Evolutionary conservation across 2,329 filamentous ascomycete species (phyloP).

Genomic region (Aaosphaeria arxii): DNA sequence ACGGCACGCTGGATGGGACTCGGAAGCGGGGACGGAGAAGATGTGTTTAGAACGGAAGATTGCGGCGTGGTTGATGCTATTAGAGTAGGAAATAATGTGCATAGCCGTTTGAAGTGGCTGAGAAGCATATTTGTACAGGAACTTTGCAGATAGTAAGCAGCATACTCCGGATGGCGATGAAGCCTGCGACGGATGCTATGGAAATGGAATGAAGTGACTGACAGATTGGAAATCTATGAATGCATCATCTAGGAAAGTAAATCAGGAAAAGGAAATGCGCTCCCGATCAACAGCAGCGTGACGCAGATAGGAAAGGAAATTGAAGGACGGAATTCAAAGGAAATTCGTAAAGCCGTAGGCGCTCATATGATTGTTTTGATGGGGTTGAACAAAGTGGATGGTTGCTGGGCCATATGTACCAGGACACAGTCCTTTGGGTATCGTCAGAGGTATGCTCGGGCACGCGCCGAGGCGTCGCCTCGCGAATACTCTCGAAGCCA

Average conservation of each 20-base stretch:
- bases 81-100: slow-evolving; percentile 33
- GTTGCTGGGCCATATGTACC: slow-evolving; percentile 37
- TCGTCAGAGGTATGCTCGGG: slow-evolving; percentile 26
- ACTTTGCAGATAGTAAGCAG: slow-evolving; percentile 26
- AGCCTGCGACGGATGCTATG: not conserved
- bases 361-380: slow-evolving; percentile 33
- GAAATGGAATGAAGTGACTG: slow-evolving; percentile 11
- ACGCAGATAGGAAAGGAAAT: slow-evolving; percentile 34
- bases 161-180: slow-evolving; percentile 12
- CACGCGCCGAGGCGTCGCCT: slow-evolving; percentile 36
- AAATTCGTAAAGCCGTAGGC: slow-evolving; percentile 33
- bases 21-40: slow-evolving; percentile 15
- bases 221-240: slow-evolving; percentile 21
- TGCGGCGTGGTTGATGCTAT: slow-evolving; percentile 25
- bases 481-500: slow-evolving; percentile 20
- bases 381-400: slow-evolving; percentile 22
- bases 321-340: slow-evolving; percentile 32
- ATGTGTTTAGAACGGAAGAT: slow-evolving; percentile 2
- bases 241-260: slow-evolving; percentile 26
- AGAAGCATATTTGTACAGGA: slow-evolving; percentile 39
- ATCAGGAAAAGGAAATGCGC: slow-evolving; percentile 16
- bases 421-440: slow-evolving; percentile 22
- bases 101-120: slow-evolving; percentile 36
- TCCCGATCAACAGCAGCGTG: slow-evolving; percentile 36
- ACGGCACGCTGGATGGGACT: slow-evolving; percentile 24